Percentiles rank a stretch among this genome's conserved stretches.
phyloP scores from a whole-genome alignment of 805 yeast species.

The Wickerhamiella spandovensis region DNA sequence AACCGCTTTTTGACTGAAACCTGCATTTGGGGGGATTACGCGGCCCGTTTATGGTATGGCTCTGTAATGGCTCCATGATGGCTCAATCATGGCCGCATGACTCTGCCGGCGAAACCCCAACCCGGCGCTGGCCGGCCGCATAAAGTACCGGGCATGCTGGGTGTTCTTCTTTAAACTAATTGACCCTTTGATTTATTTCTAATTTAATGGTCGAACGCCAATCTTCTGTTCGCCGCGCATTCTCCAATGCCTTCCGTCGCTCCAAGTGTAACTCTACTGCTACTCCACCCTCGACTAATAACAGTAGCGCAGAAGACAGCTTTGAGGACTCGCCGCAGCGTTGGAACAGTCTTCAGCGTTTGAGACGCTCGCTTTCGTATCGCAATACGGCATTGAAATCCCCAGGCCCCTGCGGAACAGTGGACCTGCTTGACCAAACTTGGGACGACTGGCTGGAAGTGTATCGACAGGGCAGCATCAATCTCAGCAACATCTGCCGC shows the following conservation, averaged over 20 bases:
- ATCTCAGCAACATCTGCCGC: slow-evolving; percentile 30
- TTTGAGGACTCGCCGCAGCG: not conserved
- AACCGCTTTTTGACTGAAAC: not conserved
- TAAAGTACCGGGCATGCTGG: not conserved
- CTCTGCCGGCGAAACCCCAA: not conserved
- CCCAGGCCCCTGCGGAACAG: not conserved
- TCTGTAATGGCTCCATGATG: not conserved
- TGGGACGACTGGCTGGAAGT: slow-evolving; percentile 18
- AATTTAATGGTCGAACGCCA: not conserved
- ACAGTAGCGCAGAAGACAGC: not conserved
- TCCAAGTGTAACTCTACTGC: not conserved
- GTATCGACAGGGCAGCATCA: slow-evolving; percentile 8
- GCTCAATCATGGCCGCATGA: not conserved
- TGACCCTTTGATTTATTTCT: too few species aligned
- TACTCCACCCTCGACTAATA: not conserved
- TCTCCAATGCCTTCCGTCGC: not conserved
- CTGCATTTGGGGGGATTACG: not conserved
- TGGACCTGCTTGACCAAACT: slow-evolving; percentile 11
- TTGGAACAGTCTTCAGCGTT: not conserved
- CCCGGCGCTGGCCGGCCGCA: not conserved
- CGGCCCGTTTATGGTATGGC: not conserved
- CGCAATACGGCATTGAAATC: not conserved
- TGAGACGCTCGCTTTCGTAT: not conserved
- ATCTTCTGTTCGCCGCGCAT: not conserved
- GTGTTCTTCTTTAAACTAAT: too few species aligned